Percentiles rank a stretch among this genome's conserved stretches.
These are phyloP conservation scores for Fomitopsis schrenkii DNA, from an alignment of 1,284 basidiomycete genomes.

Conservation along the genomic window DNA sequence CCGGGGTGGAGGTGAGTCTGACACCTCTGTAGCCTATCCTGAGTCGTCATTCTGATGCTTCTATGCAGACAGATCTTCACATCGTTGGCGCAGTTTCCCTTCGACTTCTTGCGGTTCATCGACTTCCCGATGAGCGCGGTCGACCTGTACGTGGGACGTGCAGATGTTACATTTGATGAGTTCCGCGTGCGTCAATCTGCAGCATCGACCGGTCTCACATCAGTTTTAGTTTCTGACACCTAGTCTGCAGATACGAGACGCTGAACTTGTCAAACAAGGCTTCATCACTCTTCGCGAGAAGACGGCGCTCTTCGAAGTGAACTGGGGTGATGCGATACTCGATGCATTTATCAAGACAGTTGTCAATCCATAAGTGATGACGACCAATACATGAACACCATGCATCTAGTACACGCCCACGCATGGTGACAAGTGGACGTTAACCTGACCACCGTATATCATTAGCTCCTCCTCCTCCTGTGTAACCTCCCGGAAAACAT, in stretches of 20 bases:
- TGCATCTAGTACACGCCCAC: no score
- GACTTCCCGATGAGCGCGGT: conserved; percentile 29
- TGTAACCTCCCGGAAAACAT: neutral
- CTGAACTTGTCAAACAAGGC: conserved; percentile 35
- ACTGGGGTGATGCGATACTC: conserved; percentile 23
- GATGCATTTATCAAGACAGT: conserved; percentile 15
- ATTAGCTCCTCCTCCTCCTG: neutral
- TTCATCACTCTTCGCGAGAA: conserved; percentile 17
- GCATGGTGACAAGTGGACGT: neutral
- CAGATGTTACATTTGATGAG: conserved; percentile 38
- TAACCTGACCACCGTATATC: neutral
- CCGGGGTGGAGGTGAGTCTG: conserved; percentile 18
- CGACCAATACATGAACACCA: neutral
- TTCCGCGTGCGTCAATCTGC: conserved; percentile 29
- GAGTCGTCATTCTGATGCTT: neutral
- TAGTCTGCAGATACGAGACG: conserved; percentile 31
- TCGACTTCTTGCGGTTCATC: conserved; percentile 24
- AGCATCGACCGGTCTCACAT: neutral
- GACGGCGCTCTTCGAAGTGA: conserved; percentile 14
- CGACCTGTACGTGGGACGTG: conserved; percentile 33
- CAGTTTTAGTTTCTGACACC: neutral
- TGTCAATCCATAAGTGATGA: neutral
- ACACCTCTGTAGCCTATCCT: no score
- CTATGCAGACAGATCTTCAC: conserved; percentile 21
- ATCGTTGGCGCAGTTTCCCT: conserved; percentile 26